phyloP scores from a whole-genome alignment of 768 basidiomycete genomes.

The Pleurotus giganteus region DNA sequence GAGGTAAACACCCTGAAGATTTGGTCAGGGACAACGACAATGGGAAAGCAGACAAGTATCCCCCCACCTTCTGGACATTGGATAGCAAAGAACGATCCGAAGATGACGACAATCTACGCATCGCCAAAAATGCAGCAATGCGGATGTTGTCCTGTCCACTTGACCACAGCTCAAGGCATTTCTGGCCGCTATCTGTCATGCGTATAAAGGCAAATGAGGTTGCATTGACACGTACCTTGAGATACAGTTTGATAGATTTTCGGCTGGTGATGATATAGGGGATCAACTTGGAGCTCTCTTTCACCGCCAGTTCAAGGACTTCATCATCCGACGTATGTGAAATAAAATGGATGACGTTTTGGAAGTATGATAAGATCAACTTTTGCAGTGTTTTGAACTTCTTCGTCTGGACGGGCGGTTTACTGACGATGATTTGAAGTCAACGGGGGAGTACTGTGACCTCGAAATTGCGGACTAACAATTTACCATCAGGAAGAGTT shows the following conservation, averaged over 20 bases:
- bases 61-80: slow-evolving; percentile 80
- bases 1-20: slow-evolving; percentile 76
- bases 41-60: slow-evolving; percentile 3
- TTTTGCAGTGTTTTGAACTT: slow-evolving; percentile 87
- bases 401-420: slow-evolving; percentile 75
- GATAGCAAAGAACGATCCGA: slow-evolving; percentile 82
- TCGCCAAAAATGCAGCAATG: slow-evolving; percentile 82
- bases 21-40: neutral
- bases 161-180: slow-evolving; percentile 83
- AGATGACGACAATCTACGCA: slow-evolving; percentile 75
- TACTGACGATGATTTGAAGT: slow-evolving; percentile 45
- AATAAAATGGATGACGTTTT: slow-evolving; percentile 79
- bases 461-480: slow-evolving; percentile 48
- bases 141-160: slow-evolving; percentile 77
- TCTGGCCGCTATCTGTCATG: slow-evolving; percentile 37
- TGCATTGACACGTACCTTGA: slow-evolving; percentile 59
- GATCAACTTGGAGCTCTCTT: slow-evolving; percentile 84
- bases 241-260: slow-evolving; percentile 81
- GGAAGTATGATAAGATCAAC: slow-evolving; percentile 85
- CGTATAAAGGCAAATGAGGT: neutral
- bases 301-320: slow-evolving; percentile 65
- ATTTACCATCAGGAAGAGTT: slow-evolving; percentile 76
- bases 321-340: slow-evolving; percentile 71
- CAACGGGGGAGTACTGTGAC: neutral
- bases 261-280: slow-evolving; percentile 86